These are phyloP conservation scores for Penicillium polonicum DNA, from an alignment of 2,329 filamentous ascomycete species.

Conservation along the genomic window DNA sequence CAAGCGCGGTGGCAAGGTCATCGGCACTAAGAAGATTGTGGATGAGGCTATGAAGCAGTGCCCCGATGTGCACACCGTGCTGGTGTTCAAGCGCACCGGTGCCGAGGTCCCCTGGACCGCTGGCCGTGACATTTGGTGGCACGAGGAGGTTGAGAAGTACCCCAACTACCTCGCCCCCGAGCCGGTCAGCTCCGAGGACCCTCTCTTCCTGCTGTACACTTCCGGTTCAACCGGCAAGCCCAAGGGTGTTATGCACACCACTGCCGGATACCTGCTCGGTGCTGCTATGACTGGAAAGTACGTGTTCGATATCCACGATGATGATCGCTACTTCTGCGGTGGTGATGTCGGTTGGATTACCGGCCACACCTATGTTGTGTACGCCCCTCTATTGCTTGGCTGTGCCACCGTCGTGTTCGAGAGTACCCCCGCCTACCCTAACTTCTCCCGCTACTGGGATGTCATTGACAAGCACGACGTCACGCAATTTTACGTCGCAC, in stretches of 20 bases:
- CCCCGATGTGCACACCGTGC: constrained; percentile 76
- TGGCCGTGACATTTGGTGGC: constrained; percentile 95
- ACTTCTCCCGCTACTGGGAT: constrained; percentile 99
- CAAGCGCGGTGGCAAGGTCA: constrained; percentile 94
- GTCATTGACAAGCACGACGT: constrained; percentile 94
- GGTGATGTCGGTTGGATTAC: constrained; percentile 99
- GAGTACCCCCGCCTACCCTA: constrained; percentile 93
- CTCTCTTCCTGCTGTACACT: constrained; percentile 95
- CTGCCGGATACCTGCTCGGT: constrained; percentile 89
- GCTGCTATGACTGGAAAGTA: constrained; percentile 95
- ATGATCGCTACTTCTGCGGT: constrained; percentile 94
- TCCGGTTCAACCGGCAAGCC: constrained; percentile 98
- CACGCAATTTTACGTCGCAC: constrained; percentile 97
- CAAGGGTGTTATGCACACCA: constrained; percentile 98
- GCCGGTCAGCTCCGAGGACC: constrained; percentile 88
- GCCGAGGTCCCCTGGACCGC: constrained; percentile 87
- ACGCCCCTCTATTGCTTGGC: constrained; percentile 88
- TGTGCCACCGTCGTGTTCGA: constrained; percentile 96
- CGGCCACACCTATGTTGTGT: constrained; percentile 97
- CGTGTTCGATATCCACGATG: constrained; percentile 95
- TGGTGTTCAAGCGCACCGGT: constrained; percentile 94
- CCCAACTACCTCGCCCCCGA: constrained; percentile 88
- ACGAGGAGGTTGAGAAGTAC: constrained; percentile 97
- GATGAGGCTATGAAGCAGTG: constrained; percentile 97
- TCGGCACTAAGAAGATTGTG: constrained; percentile 98